Evolutionary conservation across 768 basidiomycete genomes (phyloP).

Genomic region (Mycena albidolilacea): DNA sequence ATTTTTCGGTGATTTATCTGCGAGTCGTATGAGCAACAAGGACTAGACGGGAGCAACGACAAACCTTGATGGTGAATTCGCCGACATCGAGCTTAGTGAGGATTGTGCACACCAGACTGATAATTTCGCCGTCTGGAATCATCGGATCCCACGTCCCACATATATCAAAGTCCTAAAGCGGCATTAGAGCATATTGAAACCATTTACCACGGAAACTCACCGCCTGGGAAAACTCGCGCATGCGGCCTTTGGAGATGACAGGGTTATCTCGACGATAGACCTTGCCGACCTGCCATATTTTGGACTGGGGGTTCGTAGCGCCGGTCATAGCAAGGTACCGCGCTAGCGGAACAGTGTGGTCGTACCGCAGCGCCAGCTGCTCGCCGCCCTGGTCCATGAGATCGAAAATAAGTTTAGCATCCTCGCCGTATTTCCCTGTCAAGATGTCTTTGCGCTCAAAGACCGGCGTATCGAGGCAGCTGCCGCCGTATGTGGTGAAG

Average conservation of each 20-base stretch:
- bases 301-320: slow-evolving; percentile 79
- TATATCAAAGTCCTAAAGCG: slow-evolving; percentile 93
- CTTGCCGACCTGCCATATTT: slow-evolving; percentile 99
- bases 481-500: slow-evolving; percentile 91
- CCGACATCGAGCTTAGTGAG: slow-evolving; percentile 90
- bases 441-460: slow-evolving; percentile 98
- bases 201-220: slow-evolving; percentile 58
- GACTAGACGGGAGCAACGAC: neutral
- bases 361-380: slow-evolving; percentile 93
- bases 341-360: slow-evolving; percentile 97
- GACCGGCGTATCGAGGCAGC: slow-evolving; percentile 96
- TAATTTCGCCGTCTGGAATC: slow-evolving; percentile 96
- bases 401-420: slow-evolving; percentile 97
- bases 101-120: slow-evolving; percentile 86
- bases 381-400: slow-evolving; percentile 98
- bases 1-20: slow-evolving; percentile 97
- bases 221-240: slow-evolving; percentile 99
- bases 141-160: slow-evolving; percentile 94
- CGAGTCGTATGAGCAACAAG: neutral
- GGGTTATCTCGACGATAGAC: slow-evolving; percentile 97
- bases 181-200: neutral
- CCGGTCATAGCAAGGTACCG: slow-evolving; percentile 96
- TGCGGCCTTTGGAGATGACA: slow-evolving; percentile 97
- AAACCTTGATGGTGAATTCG: slow-evolving; percentile 93
- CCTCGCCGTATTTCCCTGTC: slow-evolving; percentile 98